Percentiles rank a stretch among this genome's conserved stretches.
phyloP scores from a whole-genome alignment of 129 eudicot species.

The Oenanthe sinensis region DNA sequence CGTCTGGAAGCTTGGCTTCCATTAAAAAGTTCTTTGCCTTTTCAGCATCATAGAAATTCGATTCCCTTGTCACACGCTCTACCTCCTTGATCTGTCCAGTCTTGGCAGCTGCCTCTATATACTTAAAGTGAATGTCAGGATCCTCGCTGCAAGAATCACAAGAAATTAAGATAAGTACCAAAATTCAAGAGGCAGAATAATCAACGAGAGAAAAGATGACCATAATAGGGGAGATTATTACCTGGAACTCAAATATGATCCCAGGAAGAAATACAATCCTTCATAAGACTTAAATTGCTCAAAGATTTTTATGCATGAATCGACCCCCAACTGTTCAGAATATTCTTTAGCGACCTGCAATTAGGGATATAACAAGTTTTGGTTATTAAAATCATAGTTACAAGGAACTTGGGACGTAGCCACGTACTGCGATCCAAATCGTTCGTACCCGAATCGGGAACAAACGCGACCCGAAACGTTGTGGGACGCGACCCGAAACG shows the following conservation, averaged over 20 bases:
- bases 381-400: neutral
- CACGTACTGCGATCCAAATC: too few relatives aligned
- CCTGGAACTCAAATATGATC: constrained; percentile 71
- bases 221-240: constrained; percentile 2
- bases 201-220: neutral
- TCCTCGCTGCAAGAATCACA: constrained; percentile 42
- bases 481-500: too few relatives aligned
- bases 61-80: constrained; percentile 62
- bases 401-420: too few relatives aligned
- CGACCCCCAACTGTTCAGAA: constrained; percentile 57
- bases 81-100: constrained; percentile 71
- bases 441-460: too few relatives aligned
- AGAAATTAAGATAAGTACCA: neutral
- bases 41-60: constrained; percentile 57
- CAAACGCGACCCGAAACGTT: too few relatives aligned
- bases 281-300: constrained; percentile 69
- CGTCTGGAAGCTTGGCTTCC: constrained; percentile 74
- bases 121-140: constrained; percentile 58
- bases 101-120: constrained; percentile 64
- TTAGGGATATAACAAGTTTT: neutral
- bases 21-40: constrained; percentile 60
- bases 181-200: neutral
- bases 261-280: constrained; percentile 59
- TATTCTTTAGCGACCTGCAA: constrained; percentile 64
- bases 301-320: constrained; percentile 51